Conservation (phyloP, 768 basidiomycete genomes). For the Fibroporia radiculosa region DNA sequence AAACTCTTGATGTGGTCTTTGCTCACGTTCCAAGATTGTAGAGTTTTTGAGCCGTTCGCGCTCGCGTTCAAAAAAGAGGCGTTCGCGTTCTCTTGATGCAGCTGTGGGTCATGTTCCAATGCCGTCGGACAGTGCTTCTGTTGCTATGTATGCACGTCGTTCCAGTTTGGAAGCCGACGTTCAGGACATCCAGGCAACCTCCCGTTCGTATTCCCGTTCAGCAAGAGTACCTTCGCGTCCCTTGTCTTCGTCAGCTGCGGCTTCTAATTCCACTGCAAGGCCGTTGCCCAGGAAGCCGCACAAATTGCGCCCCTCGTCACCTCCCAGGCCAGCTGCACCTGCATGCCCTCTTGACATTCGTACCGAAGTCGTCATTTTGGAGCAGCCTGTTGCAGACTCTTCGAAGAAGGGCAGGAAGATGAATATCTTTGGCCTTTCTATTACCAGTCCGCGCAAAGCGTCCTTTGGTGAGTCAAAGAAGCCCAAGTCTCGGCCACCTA, state of each 20-base stretch:
- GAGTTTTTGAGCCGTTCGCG: conserved; percentile 43
- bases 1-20: too few species aligned
- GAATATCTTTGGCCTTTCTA: conserved; percentile 20
- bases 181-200: conserved; percentile 8
- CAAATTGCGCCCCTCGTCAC: conserved; percentile 3
- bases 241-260: conserved; percentile 55
- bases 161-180: conserved; percentile 16
- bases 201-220: conserved; percentile 35
- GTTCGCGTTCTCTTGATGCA: conserved; percentile 20
- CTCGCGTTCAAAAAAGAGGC: conserved; percentile 44
- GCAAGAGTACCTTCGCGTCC: conserved; percentile 47
- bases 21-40: conserved; percentile 38
- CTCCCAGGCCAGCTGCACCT: background rate
- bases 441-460: conserved; percentile 17
- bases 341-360: conserved; percentile 15
- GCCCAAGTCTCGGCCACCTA: conserved; percentile 14
- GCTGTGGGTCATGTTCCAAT: conserved; percentile 17
- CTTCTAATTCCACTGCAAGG: conserved; percentile 53
- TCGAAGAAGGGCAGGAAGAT: conserved; percentile 18
- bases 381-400: conserved; percentile 8
- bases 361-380: conserved; percentile 15
- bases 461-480: conserved; percentile 14
- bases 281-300: conserved; percentile 24
- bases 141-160: conserved; percentile 18
- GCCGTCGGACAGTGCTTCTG: conserved; percentile 12